Evolutionary conservation across 768 basidiomycete species (phyloP).

Genomic region (Amanita pallidorosea): DNA sequence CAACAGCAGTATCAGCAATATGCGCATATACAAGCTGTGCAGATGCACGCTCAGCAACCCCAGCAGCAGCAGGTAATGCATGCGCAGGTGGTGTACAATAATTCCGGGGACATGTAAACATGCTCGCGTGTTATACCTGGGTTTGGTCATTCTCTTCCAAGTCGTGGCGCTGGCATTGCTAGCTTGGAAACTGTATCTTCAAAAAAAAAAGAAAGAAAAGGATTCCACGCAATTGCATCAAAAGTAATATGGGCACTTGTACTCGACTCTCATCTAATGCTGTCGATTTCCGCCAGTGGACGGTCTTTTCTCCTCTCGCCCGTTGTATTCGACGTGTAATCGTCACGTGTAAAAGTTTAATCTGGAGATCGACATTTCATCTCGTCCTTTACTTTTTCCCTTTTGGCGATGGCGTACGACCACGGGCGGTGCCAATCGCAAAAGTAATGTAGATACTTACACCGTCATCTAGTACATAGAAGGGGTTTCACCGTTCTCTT

Average conservation of each 20-base stretch:
- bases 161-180: not conserved
- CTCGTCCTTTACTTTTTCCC: not conserved
- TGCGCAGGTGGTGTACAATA: conserved; percentile 1
- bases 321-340: conserved; percentile 6
- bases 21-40: conserved; percentile 22
- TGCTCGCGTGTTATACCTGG: not conserved
- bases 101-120: not conserved
- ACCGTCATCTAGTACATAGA: conserved; percentile 4
- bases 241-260: conserved; percentile 4
- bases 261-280: not conserved
- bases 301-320: not conserved
- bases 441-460: conserved; percentile 5
- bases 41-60: conserved; percentile 13
- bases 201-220: not conserved
- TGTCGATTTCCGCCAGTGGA: not conserved
- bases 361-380: conserved; percentile 1
- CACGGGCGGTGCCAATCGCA: conserved; percentile 1
- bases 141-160: not conserved
- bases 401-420: not conserved
- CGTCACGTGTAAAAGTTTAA: conserved; percentile 3
- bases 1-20: conserved; percentile 22
- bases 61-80: conserved; percentile 6
- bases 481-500: not conserved
- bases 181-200: not conserved
- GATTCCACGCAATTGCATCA: not conserved